Evolutionary conservation across 2,329 filamentous ascomycete species (phyloP).

Genomic region (Colletotrichum euphorbiae): DNA sequence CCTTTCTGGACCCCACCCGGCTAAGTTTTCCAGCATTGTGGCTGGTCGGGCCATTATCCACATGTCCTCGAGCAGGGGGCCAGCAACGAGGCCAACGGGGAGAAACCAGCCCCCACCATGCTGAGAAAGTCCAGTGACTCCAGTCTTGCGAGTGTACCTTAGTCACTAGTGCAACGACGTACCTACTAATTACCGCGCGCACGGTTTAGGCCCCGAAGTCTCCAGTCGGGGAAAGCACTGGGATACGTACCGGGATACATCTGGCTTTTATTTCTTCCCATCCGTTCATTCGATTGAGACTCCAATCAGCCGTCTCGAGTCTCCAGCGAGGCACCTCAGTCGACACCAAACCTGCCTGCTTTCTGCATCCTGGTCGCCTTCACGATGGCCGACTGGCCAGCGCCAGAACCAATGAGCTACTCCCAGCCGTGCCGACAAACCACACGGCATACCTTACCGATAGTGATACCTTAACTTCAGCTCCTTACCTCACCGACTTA

Average conservation of each 20-base stretch:
- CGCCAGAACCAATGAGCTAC: not conserved
- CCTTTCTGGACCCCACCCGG: slow-evolving; percentile 6
- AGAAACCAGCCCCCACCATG: slow-evolving; percentile 18
- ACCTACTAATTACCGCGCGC: slow-evolving; percentile 45
- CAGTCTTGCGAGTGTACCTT: slow-evolving; percentile 8
- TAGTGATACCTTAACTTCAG: not conserved
- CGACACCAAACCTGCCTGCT: too few relatives aligned
- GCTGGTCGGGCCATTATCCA: slow-evolving; percentile 29
- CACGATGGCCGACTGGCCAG: not conserved
- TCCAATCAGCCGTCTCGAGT: too few relatives aligned
- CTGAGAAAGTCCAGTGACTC: not conserved
- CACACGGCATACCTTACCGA: not conserved
- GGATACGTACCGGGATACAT: not conserved
- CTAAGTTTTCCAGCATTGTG: slow-evolving; percentile 14
- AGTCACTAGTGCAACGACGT: too few relatives aligned
- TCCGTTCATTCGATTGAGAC: not conserved
- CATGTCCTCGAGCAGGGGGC: slow-evolving; percentile 1
- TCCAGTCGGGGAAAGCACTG: slow-evolving; percentile 2
- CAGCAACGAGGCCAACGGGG: slow-evolving; percentile 25
- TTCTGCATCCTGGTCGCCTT: not conserved
- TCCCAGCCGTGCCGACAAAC: not conserved
- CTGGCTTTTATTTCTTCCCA: not conserved
- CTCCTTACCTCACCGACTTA: not conserved
- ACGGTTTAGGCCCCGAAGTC: slow-evolving; percentile 43
- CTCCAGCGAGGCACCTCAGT: too few relatives aligned